Evolutionary conservation across 2,329 filamentous ascomycete species (phyloP), one percentile per base, ranked within the genome.

Genomic region (Dothideomycetidae sp.): DNA sequence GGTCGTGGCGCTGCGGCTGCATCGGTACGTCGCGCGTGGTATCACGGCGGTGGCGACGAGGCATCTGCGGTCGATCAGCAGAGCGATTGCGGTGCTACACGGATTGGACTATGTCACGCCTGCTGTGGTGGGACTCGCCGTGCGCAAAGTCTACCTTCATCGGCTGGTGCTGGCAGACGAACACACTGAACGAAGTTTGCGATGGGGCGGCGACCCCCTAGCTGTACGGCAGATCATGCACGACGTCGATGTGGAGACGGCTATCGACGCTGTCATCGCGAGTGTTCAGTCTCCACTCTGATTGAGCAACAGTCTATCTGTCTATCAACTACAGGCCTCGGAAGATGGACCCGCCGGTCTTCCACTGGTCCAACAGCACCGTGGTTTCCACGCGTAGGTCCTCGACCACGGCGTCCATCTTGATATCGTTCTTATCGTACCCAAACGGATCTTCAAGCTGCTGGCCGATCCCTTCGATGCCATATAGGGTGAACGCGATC

Each of bases 61-160:
- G 33, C 78, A 93, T 51, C 77, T 96, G 40, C 51, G 64, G 41
- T 61, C 48, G 36, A 21, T 49, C n/a, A 39, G 37, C 39, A 71
- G 67, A 48, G 78, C 75, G 36, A 71, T 98, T 5, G 84, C 86
- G 3, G 75, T 83, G 1, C 64, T 98, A 12, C 88, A 96, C 54
- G 71, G 75, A 1, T 63, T 93, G 11, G 70, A 78, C 48, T 96
- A 78, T 54, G 76, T 83, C 4, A 85, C 86, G 0, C 88, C 90
- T 0, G 81, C 83, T 1, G 70, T 96, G 16, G 78, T 94, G 13
- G 74, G 70, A 5, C 66, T 98, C 31, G 90, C 90, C 4, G 77
- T 79, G 2, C 74, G 74, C 43, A 96, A 96, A 61, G 71, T 93
- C 15, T 98, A 93, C 53, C 68, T 80, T 12, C 90, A 98, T 60